Percentiles rank a stretch among this genome's conserved stretches.
Evolutionary conservation across 148 eudicot genomes (phyloP).

Genomic region (Mesembryanthemum crystallinum): DNA sequence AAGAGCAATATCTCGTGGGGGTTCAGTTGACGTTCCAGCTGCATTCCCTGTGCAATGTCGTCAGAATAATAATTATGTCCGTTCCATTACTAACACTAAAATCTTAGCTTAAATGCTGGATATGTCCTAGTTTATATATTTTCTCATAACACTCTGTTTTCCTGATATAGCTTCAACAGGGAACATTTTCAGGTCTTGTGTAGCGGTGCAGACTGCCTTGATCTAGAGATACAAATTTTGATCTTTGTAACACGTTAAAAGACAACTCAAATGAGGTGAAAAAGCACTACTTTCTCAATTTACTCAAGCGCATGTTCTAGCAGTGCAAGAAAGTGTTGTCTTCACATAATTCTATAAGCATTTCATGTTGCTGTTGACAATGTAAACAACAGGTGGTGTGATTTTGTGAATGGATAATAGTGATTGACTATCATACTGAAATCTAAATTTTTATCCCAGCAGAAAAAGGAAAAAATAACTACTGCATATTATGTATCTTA

Average conservation of each 20-base stretch:
- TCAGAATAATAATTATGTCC: background rate
- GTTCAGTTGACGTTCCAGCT: conserved; percentile 12
- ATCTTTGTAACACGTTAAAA: background rate
- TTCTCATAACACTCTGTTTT: background rate
- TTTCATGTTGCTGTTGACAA: background rate
- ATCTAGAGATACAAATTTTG: background rate
- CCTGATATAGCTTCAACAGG: background rate
- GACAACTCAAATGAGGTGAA: too few relatives aligned
- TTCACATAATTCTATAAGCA: too few relatives aligned
- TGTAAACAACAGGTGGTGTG: background rate
- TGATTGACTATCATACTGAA: background rate
- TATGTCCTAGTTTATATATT: background rate
- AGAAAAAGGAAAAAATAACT: background rate
- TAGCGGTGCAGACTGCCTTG: too few relatives aligned
- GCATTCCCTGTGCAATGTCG: conserved; percentile 14
- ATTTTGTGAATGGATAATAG: background rate
- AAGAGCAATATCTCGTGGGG: conserved; percentile 21
- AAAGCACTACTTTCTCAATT: too few relatives aligned
- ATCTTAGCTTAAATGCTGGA: background rate
- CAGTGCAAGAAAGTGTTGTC: too few relatives aligned
- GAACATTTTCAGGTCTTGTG: background rate
- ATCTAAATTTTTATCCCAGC: background rate
- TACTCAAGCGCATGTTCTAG: background rate
- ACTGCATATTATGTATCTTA: background rate
- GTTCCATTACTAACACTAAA: background rate